Conservation (phyloP, 139 green algal genomes). For the Coelastrella sp. region DNA sequence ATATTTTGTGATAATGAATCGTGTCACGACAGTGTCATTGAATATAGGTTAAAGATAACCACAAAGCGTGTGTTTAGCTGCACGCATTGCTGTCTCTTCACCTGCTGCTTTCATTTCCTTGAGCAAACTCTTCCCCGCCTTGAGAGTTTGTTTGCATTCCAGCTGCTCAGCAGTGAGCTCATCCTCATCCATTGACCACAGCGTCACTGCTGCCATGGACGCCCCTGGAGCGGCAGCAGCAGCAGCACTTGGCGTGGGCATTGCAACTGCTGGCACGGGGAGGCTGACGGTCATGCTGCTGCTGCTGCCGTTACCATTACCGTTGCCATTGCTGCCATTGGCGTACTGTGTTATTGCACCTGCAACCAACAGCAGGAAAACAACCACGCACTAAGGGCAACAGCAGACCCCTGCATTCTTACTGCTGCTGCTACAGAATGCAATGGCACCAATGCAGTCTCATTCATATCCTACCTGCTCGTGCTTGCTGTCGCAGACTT, state of each 20-base stretch:
- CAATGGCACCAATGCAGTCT: too few species aligned
- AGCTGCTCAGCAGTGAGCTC: constrained; percentile 74
- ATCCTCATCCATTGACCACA: constrained; percentile 84
- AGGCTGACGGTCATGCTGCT: not conserved
- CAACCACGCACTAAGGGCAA: too few species aligned
- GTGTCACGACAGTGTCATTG: too few species aligned
- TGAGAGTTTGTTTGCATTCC: constrained; percentile 65
- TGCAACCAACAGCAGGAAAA: too few species aligned
- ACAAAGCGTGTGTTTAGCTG: not conserved
- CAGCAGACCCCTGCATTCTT: too few species aligned
- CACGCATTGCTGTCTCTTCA: not conserved
- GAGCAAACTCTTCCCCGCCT: constrained; percentile 87
- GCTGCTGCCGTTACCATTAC: constrained; percentile 1
- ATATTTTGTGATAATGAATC: too few species aligned
- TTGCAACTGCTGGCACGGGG: not conserved
- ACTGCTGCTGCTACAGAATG: too few species aligned
- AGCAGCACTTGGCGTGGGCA: not conserved
- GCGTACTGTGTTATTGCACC: too few species aligned
- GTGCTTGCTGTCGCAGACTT: constrained; percentile 86
- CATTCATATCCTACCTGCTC: constrained; percentile 61
- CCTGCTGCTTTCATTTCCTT: constrained; percentile 78
- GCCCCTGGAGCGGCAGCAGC: not conserved
- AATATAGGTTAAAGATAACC: not conserved
- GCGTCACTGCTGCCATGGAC: not conserved
- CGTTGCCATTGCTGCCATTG: constrained; percentile 22